Evolutionary conservation across 2,329 filamentous ascomycete genomes (phyloP).

Genomic region (Penicillium sp.): DNA sequence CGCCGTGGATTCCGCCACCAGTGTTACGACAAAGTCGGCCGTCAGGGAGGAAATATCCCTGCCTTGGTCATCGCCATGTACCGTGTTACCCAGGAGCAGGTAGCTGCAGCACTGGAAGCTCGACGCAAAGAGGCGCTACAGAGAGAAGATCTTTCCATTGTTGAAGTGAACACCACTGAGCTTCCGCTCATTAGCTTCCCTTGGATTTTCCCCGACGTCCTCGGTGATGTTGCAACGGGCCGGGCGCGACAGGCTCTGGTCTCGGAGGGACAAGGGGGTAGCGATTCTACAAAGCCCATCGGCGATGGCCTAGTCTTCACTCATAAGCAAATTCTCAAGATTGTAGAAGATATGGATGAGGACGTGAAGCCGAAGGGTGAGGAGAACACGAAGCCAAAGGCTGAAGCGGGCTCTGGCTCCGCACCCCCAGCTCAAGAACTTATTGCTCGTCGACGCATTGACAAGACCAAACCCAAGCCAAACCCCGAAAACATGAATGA

Average conservation of each 20-base stretch:
- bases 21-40: conserved; percentile 66
- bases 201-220: conserved; percentile 77
- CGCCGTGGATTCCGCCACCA: conserved; percentile 67
- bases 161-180: conserved; percentile 27
- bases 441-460: background rate
- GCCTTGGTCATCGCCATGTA: conserved; percentile 88
- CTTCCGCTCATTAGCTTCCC: conserved; percentile 91
- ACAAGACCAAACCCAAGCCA: too few species aligned
- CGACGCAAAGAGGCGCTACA: conserved; percentile 32
- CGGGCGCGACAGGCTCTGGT: conserved; percentile 23
- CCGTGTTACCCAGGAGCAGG: conserved; percentile 71
- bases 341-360: background rate
- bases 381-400: background rate
- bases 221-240: conserved; percentile 66
- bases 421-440: background rate
- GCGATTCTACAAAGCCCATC: background rate
- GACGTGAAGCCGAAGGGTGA: background rate
- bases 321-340: background rate
- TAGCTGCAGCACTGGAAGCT: conserved; percentile 59
- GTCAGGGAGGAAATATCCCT: conserved; percentile 59
- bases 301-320: background rate
- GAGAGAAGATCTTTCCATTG: conserved; percentile 7
- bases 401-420: background rate
- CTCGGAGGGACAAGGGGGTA: background rate
- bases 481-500: background rate